Conservation (phyloP, 441 rosid genomes). For the Breynia disticha region DNA sequence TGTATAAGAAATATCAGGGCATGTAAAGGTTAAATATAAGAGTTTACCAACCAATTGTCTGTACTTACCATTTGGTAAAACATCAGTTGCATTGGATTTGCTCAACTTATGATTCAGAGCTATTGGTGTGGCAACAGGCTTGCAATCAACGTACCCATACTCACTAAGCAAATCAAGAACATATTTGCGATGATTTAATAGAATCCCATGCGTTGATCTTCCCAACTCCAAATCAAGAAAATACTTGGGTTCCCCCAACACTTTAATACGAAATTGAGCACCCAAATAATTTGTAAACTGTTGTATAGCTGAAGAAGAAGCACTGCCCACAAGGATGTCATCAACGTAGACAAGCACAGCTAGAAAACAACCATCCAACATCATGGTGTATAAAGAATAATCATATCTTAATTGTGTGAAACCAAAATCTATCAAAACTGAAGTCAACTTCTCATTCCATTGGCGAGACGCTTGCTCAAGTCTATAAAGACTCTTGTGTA, state of each 20-base stretch:
- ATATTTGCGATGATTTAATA: background rate
- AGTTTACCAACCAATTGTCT: background rate
- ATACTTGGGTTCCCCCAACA: background rate
- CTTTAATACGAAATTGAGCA: background rate
- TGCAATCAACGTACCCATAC: background rate
- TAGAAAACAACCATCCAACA: too few relatives aligned
- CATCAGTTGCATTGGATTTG: too few relatives aligned
- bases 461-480: background rate
- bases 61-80: background rate
- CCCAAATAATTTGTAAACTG: too few relatives aligned
- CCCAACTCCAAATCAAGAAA: background rate
- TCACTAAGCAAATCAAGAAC: background rate
- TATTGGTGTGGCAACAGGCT: background rate
- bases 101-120: background rate
- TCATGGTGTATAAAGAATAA: constrained; percentile 1
- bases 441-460: background rate
- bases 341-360: background rate
- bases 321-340: background rate
- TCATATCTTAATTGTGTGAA: background rate
- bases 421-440: background rate
- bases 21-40: background rate
- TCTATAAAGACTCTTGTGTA: background rate
- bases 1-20: background rate
- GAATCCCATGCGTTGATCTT: background rate
- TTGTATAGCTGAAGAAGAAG: too few relatives aligned